Base-by-base conservation (phyloP, 208 protist species). In the Leishmania lainsoni region DNA sequence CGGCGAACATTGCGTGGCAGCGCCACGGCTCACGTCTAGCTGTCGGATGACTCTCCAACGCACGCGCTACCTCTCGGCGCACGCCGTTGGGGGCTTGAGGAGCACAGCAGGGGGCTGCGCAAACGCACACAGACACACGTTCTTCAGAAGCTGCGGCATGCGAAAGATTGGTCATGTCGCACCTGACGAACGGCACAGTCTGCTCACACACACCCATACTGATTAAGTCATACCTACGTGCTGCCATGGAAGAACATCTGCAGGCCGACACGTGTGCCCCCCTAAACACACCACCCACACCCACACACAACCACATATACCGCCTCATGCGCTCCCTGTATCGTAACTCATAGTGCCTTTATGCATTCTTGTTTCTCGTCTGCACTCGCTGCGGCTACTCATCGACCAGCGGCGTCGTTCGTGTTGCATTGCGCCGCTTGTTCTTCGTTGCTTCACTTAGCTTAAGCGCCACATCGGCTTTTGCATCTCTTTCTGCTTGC, bases 321-420 rank as follows among this genome's bases (percentile, higher is more conserved):
- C 3, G 16, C 4, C 10, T n/a, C 29, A 35, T 32, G 48, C 58
- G 32, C 39, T n/a, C n/a, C 14, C 39, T 76, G 35, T n/a, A 26
- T 52, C 59, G 35, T 68, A 49, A 59, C 16, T 72, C 42, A 45
- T 45, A 3, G 29, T 72, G 16, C 8, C 66, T 72, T 72, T 17
- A 72, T 61, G 56, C 45, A 16, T 80, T 73, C n/a, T 80, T 45
- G 1, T 58, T 20, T 61, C 51, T 77, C 73, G 32, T 73, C 73
- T 14, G 51, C 51, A 42, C n/a, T 59, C 2, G 10, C 12, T 48
- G 66, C 39, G 16, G 48, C 35, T 8, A 71, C 61, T 32, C 14
- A 14, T 12, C 26, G 35, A 45, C 66, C 17, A 54, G 12, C 39
- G 32, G 20, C 45, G 69, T 29, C 48, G 48, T 16, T 73, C 22